These are phyloP conservation scores for Butyriboletus loyo DNA, from an alignment of 768 basidiomycete genomes.

Conservation along the genomic window DNA sequence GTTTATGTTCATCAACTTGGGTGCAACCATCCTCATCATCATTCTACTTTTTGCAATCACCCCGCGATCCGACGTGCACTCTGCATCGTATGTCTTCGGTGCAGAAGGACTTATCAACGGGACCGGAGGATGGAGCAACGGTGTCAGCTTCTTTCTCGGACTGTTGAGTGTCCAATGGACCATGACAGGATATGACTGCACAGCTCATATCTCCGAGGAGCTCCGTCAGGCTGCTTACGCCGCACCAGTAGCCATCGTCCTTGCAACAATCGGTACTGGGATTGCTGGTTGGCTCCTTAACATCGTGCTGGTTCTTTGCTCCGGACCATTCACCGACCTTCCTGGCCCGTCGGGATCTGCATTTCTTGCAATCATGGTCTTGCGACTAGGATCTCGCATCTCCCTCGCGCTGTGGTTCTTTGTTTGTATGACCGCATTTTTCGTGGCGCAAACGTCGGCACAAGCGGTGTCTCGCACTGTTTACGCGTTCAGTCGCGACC, in stretches of 20 bases:
- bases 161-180: conserved; percentile 48
- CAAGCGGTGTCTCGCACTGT: conserved; percentile 59
- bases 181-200: conserved; percentile 35
- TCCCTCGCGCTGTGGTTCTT: conserved; percentile 55
- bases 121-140: conserved; percentile 41
- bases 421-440: conserved; percentile 63
- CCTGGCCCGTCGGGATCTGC: conserved; percentile 53
- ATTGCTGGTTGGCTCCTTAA: conserved; percentile 65
- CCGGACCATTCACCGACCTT: conserved; percentile 45
- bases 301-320: conserved; percentile 59
- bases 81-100: conserved; percentile 55
- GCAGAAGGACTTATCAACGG: conserved; percentile 37
- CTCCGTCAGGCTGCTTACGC: conserved; percentile 52
- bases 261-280: conserved; percentile 44
- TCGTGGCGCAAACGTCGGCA: conserved; percentile 46
- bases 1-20: conserved; percentile 47
- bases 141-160: conserved; percentile 45
- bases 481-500: conserved; percentile 57
- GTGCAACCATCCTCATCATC: conserved; percentile 40
- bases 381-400: conserved; percentile 49
- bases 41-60: conserved; percentile 44
- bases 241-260: conserved; percentile 43
- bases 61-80: conserved; percentile 51
- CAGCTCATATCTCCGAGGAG: conserved; percentile 38
- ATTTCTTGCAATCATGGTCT: conserved; percentile 55